phyloP scores from a whole-genome alignment of 2,329 filamentous ascomycete species.

The Chrysosporium keratinophilum region DNA sequence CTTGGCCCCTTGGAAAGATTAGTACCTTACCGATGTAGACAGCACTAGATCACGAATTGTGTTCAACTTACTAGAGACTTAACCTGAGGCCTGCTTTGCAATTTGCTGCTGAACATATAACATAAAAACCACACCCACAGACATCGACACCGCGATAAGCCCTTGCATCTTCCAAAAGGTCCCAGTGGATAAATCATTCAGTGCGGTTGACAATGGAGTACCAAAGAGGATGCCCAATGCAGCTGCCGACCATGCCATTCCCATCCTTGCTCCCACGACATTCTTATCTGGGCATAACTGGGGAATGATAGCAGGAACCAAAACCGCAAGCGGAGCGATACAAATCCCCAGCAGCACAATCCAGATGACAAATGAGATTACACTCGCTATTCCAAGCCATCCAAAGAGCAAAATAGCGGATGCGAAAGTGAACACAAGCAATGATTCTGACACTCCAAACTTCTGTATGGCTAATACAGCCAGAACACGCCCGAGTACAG shows the following conservation, averaged over 20 bases:
- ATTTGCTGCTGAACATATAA: background rate
- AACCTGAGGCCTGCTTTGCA: background rate
- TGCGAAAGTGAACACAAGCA: no score
- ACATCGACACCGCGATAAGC: background rate
- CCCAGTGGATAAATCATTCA: background rate
- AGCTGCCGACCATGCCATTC: conserved; percentile 45
- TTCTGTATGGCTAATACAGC: no score
- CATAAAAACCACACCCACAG: background rate
- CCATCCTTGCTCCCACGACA: conserved; percentile 48
- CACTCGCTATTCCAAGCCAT: no score
- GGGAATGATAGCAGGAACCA: conserved; percentile 28
- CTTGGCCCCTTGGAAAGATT: no score
- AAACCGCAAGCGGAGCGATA: conserved; percentile 41
- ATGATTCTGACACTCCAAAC: no score
- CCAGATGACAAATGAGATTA: conserved; percentile 38
- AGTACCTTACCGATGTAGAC: no score
- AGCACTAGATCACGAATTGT: no score
- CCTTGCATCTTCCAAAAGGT: background rate
- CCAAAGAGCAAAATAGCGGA: no score
- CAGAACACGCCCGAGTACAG: no score
- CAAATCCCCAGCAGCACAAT: conserved; percentile 41
- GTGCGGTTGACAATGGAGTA: conserved; percentile 46
- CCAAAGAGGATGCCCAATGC: conserved; percentile 45
- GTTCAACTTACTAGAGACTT: no score
- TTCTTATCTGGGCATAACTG: conserved; percentile 38